phyloP scores from a whole-genome alignment of 495 filamentous ascomycete genomes.

The Penicillium simplicissimum region DNA sequence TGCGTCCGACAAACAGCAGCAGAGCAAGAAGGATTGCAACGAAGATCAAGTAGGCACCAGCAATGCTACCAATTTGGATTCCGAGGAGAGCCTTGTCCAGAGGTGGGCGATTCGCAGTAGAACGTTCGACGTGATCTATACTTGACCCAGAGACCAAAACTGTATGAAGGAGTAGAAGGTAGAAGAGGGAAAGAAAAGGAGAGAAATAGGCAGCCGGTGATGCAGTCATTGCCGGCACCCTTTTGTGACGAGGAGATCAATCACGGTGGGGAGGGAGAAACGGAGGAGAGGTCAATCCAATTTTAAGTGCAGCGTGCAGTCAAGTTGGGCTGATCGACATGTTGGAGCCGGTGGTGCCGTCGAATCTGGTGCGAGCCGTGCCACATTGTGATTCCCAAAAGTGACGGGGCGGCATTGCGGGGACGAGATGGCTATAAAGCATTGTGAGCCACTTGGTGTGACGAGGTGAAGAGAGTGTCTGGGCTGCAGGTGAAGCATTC shows the following conservation, averaged over 20 bases:
- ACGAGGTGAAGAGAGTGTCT: conserved; percentile 30
- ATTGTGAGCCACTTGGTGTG: conserved; percentile 31
- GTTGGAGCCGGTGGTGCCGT: conserved; percentile 12
- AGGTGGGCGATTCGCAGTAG: conserved; percentile 10
- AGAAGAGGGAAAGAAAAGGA: conserved; percentile 11
- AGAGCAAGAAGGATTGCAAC: conserved; percentile 66
- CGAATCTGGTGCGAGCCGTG: conserved; percentile 22
- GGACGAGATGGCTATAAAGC: conserved; percentile 29
- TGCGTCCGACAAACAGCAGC: conserved; percentile 65
- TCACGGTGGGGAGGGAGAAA: conserved; percentile 17
- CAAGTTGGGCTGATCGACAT: conserved; percentile 30
- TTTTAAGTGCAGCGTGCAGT: conserved; percentile 22
- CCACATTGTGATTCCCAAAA: conserved; percentile 24
- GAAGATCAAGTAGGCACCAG: conserved; percentile 74
- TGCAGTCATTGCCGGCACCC: conserved; percentile 25
- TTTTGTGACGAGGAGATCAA: conserved; percentile 15
- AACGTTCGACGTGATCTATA: conserved; percentile 14
- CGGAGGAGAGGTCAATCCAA: conserved; percentile 11
- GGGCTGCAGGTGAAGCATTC: conserved; percentile 16
- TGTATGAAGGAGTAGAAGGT: conserved; percentile 16
- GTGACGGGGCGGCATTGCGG: conserved; percentile 26
- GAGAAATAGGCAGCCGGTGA: conserved; percentile 12
- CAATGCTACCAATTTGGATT: conserved; percentile 74
- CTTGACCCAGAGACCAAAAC: conserved; percentile 14
- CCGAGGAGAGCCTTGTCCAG: conserved; percentile 63